Evolutionary conservation across 2,329 filamentous ascomycete genomes (phyloP).

Genomic region (Fusarium tjaetaba): DNA sequence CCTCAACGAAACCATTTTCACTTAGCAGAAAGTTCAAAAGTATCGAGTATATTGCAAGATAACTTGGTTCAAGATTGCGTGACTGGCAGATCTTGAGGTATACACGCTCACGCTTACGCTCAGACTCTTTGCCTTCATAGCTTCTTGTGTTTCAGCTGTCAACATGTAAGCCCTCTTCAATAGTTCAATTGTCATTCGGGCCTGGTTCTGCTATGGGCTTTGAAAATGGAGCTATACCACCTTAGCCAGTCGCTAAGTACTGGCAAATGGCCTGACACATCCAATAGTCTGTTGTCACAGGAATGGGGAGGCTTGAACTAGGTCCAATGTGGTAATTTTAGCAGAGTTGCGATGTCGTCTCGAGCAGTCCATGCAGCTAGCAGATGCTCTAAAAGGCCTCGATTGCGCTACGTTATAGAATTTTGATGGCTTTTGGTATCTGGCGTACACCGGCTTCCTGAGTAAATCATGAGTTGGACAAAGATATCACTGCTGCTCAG

Average conservation of each 20-base stretch:
- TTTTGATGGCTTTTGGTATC: background rate
- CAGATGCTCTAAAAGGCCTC: background rate
- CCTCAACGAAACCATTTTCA: background rate
- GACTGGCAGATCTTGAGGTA: background rate
- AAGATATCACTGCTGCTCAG: fast-evolving
- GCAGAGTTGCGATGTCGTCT: background rate
- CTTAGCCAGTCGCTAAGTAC: background rate
- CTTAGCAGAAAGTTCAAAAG: too few relatives aligned
- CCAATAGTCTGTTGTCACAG: background rate
- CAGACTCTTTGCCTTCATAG: background rate
- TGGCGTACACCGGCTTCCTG: background rate
- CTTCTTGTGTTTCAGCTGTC: background rate
- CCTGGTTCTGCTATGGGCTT: background rate
- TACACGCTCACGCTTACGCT: background rate
- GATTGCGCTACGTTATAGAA: background rate
- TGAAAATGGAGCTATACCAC: background rate
- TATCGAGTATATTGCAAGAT: background rate
- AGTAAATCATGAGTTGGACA: background rate
- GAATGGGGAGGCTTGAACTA: background rate
- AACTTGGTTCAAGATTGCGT: background rate
- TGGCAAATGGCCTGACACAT: background rate
- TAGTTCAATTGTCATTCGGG: background rate
- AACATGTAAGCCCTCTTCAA: background rate
- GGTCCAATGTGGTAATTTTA: background rate
- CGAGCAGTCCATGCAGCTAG: background rate